Base-by-base conservation (phyloP, 345 rosid genomes). In the Angophora floribunda region DNA sequence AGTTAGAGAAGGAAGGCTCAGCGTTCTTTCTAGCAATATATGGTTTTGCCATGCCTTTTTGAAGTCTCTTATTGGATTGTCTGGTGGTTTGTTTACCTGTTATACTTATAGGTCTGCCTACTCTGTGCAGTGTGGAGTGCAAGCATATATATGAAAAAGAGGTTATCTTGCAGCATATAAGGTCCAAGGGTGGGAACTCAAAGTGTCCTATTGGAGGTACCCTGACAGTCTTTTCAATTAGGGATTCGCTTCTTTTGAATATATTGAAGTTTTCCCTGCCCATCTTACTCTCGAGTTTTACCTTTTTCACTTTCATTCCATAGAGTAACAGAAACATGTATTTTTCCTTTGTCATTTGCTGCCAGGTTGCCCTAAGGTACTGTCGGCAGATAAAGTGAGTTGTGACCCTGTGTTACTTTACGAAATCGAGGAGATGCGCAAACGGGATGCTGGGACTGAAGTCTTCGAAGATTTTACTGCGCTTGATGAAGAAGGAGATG, bases 191-290 rank as follows among this genome's bases (percentile, higher is more conserved):
- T 32, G 88, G 86, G 75, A 88, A 87, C 87, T 91, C 88, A 51
- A 87, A 67, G 78, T 97, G 99, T 93, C 98, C 98, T 6, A 91
- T 95, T 78, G 91, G 98, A 92, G 99, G 99, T 96, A 93, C 59
- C 44, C 53, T 28, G 52, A 80, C 65, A 85, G 52, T 53, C 52
- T 78, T 41, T 26, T 55, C 85, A 26, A 55, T 28, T 22, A 45
- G 52, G 65, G 32, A 51, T 44, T 36, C 16, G 47, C 70, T 65
- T 75, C 41, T 88, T 57, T 55, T 22, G 4, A 75, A 36, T n/a
- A 65, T 6, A 28, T 49, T 44, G 26, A 30, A 36, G 32, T 52
- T 86, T 86, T 8, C 41, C 12, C 67, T n/a, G 80, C 87, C 65
- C 70, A 50, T 51, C 49, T 75, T 14, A 44, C 41, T 22, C 26